A percentile compares a stretch with the other conserved stretches of the same genome.
Conservation (phyloP, 2,329 filamentous ascomycete genomes). For the Cylindrodendrum hubeiense region DNA sequence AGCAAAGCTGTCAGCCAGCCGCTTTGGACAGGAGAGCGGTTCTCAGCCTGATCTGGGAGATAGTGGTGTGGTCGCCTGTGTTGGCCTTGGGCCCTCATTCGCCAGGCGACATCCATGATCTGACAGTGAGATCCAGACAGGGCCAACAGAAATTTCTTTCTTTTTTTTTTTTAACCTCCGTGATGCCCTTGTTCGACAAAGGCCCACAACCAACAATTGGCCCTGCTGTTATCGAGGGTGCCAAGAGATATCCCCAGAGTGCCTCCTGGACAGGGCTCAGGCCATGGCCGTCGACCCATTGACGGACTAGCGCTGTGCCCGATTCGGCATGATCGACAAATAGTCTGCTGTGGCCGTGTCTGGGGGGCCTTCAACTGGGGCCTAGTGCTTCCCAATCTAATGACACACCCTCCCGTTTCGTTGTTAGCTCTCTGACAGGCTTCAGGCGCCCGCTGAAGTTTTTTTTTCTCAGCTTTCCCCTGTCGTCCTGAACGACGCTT, state of each 20-base stretch:
- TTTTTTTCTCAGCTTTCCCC: slow-evolving; percentile 25
- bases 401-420: slow-evolving; percentile 32
- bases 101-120: slow-evolving; percentile 34
- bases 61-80: slow-evolving; percentile 19
- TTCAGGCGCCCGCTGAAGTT: slow-evolving; percentile 13
- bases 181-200: slow-evolving; percentile 27
- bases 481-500: slow-evolving; percentile 29
- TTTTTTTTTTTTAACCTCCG: slow-evolving; percentile 29
- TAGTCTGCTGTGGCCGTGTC: slow-evolving; percentile 25
- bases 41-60: slow-evolving; percentile 24
- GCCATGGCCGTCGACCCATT: slow-evolving; percentile 29
- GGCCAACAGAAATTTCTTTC: slow-evolving; percentile 23
- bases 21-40: slow-evolving; percentile 1
- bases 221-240: slow-evolving; percentile 33
- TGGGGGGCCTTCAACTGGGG: slow-evolving; percentile 5
- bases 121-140: slow-evolving; percentile 37
- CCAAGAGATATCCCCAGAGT: slow-evolving; percentile 48
- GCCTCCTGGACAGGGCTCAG: slow-evolving; percentile 32
- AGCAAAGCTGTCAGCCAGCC: slow-evolving; percentile 13
- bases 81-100: slow-evolving; percentile 30
- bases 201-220: slow-evolving; percentile 30
- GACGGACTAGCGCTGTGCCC: slow-evolving; percentile 35
- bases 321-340: slow-evolving; percentile 42
- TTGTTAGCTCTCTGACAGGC: neutral
- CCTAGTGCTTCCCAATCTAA: slow-evolving; percentile 21